These are phyloP conservation scores for Microbotryum violaceum DNA, from an alignment of 1,284 basidiomycete species.

Conservation along the genomic window DNA sequence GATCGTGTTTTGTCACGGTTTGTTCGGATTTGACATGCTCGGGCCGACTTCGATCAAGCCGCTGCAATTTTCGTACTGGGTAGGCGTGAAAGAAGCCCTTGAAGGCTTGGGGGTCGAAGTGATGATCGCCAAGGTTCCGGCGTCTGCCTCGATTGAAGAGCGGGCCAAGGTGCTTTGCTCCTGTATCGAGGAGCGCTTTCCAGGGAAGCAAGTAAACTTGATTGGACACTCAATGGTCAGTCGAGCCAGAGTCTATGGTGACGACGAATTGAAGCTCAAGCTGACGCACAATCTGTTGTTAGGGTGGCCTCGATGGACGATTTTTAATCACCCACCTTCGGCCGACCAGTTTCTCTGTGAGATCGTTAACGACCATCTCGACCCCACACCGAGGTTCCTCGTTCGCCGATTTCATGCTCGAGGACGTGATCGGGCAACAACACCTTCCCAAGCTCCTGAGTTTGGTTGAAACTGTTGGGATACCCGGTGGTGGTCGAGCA, in stretches of 20 bases:
- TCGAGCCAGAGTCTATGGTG: neutral
- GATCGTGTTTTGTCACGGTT: slow-evolving; percentile 85
- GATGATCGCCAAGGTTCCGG: slow-evolving; percentile 82
- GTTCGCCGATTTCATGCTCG: slow-evolving; percentile 85
- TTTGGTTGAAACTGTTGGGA: slow-evolving; percentile 65
- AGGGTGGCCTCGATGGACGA: slow-evolving; percentile 88
- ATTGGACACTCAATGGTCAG: slow-evolving; percentile 88
- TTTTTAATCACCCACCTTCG: slow-evolving; percentile 56
- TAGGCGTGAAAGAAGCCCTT: slow-evolving; percentile 84
- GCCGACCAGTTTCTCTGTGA: slow-evolving; percentile 51
- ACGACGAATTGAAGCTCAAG: slow-evolving; percentile 1
- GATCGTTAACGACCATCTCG: slow-evolving; percentile 82
- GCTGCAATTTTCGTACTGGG: slow-evolving; percentile 84
- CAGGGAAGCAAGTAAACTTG: slow-evolving; percentile 74
- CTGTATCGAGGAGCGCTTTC: slow-evolving; percentile 67
- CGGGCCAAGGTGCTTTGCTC: slow-evolving; percentile 78
- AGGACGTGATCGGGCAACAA: slow-evolving; percentile 59
- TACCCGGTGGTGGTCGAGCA: slow-evolving; percentile 75
- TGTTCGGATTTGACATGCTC: slow-evolving; percentile 52
- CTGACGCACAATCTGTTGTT: slow-evolving; percentile 16
- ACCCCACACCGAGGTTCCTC: slow-evolving; percentile 87
- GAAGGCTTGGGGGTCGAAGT: slow-evolving; percentile 83
- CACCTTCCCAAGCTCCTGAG: slow-evolving; percentile 54
- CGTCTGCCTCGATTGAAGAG: slow-evolving; percentile 57
- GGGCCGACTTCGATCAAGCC: slow-evolving; percentile 55